Percentiles rank a stretch among this genome's conserved stretches.
phyloP scores from a whole-genome alignment of 1,284 basidiomycete species.

The Irpex lacteus region DNA sequence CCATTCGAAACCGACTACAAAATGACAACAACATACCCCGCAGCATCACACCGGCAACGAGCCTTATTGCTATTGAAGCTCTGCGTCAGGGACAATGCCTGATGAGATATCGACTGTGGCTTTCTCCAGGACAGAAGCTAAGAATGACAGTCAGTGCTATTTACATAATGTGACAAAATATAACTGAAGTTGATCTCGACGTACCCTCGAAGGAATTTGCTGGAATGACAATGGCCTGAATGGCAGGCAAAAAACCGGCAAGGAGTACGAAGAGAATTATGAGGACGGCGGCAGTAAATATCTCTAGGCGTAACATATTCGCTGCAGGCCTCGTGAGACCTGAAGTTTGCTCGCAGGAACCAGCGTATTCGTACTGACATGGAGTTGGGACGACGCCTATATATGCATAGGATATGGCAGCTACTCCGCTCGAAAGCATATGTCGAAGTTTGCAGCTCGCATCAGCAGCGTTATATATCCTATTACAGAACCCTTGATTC shows the following conservation, averaged over 20 bases:
- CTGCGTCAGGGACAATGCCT: not conserved
- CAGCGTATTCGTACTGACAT: too few relatives aligned
- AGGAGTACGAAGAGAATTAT: not conserved
- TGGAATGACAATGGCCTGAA: not conserved
- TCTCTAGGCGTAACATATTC: not conserved
- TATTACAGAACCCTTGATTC: too few relatives aligned
- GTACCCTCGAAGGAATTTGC: not conserved
- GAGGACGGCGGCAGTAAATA: not conserved
- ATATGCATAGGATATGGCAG: too few relatives aligned
- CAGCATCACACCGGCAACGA: too few relatives aligned
- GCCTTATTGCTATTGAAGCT: not conserved
- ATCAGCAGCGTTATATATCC: too few relatives aligned
- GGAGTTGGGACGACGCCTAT: too few relatives aligned
- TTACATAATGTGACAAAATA: not conserved
- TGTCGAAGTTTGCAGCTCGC: too few relatives aligned
- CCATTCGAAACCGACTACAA: too few relatives aligned
- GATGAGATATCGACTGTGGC: not conserved
- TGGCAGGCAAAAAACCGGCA: not conserved
- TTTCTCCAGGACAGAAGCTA: not conserved
- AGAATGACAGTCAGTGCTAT: not conserved
- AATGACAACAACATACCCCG: too few relatives aligned
- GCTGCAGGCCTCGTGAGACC: too few relatives aligned
- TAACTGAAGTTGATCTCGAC: not conserved
- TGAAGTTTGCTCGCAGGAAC: too few relatives aligned
- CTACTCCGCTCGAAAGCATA: too few relatives aligned